Percentiles rank a stretch among this genome's conserved stretches.
phyloP scores from a whole-genome alignment of 768 basidiomycete genomes.

The Boletus tylopilopsis region DNA sequence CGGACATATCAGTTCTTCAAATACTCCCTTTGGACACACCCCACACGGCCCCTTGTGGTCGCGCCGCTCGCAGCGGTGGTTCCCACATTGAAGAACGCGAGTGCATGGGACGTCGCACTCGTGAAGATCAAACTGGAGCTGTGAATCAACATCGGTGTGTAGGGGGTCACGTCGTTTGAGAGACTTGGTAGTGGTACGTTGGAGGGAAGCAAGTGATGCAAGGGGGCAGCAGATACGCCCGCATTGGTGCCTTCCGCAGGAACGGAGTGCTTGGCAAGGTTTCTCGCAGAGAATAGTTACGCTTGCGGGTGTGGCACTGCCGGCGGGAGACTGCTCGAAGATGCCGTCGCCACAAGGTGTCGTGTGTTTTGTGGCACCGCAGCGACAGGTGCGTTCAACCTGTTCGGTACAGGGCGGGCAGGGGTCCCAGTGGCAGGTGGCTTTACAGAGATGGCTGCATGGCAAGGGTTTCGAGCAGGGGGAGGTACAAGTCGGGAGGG shows the following conservation, averaged over 20 bases:
- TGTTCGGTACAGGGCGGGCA: constrained; percentile 78
- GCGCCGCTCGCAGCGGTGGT: constrained; percentile 70
- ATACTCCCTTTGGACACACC: constrained; percentile 82
- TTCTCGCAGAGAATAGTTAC: constrained; percentile 81
- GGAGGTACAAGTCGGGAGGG: constrained; percentile 76
- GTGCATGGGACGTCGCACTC: constrained; percentile 82
- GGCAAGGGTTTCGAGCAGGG: constrained; percentile 61
- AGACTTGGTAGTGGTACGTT: constrained; percentile 59
- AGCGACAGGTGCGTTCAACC: constrained; percentile 79
- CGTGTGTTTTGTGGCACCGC: constrained; percentile 61
- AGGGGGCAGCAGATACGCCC: constrained; percentile 85
- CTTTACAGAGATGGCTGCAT: constrained; percentile 75
- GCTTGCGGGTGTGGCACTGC: constrained; percentile 31
- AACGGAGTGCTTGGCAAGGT: constrained; percentile 70
- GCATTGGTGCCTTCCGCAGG: constrained; percentile 88
- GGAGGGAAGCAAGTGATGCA: constrained; percentile 50
- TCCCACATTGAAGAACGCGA: constrained; percentile 68
- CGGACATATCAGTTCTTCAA: constrained; percentile 85
- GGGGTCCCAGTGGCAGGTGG: constrained; percentile 67
- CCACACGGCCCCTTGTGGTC: constrained; percentile 86
- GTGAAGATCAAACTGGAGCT: constrained; percentile 57
- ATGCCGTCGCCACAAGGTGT: constrained; percentile 41
- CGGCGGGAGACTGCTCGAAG: constrained; percentile 13
- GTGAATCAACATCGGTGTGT: constrained; percentile 2
- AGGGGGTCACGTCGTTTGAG: constrained; percentile 37